These are phyloP conservation scores for Trifolium fragiferum DNA, from an alignment of 306 rosid genomes.

Conservation along the genomic window DNA sequence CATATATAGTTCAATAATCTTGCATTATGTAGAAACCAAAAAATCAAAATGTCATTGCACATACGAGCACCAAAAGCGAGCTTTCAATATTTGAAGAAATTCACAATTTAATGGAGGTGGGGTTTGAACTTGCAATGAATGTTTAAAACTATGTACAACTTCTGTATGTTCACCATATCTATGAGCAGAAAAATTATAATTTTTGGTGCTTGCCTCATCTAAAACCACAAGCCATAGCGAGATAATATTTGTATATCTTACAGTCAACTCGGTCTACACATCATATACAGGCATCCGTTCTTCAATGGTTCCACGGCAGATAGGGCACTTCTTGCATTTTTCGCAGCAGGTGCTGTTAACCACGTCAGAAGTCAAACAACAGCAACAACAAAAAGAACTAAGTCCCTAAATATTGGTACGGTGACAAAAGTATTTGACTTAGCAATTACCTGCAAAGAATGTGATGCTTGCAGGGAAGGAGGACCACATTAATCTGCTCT, in stretches of 20 bases:
- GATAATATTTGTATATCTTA: slow-evolving; percentile 38
- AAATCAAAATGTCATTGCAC: slow-evolving; percentile 1
- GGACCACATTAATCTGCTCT: slow-evolving; percentile 74
- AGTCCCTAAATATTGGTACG: background rate
- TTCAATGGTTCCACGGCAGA: slow-evolving; percentile 74
- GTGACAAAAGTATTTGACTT: background rate
- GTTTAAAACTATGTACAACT: slow-evolving; percentile 43
- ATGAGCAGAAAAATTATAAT: slow-evolving; percentile 37
- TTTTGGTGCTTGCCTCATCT: slow-evolving; percentile 51
- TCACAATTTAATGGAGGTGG: background rate
- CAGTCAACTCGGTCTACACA: slow-evolving; percentile 53
- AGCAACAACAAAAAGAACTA: background rate
- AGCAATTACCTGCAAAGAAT: slow-evolving; percentile 73
- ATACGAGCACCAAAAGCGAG: background rate
- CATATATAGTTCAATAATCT: background rate
- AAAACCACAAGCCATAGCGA: slow-evolving; percentile 58
- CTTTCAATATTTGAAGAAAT: slow-evolving; percentile 18
- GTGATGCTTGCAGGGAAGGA: slow-evolving; percentile 93
- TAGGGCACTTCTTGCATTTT: slow-evolving; percentile 83
- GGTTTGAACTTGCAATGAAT: slow-evolving; percentile 11
- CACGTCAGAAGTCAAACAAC: background rate
- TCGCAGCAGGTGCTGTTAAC: slow-evolving; percentile 76
- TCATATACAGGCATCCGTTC: slow-evolving; percentile 69
- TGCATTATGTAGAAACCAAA: background rate
- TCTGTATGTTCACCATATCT: slow-evolving; percentile 27